Conservation (phyloP, 306 rosid genomes). For the Vigna trinervia region DNA sequence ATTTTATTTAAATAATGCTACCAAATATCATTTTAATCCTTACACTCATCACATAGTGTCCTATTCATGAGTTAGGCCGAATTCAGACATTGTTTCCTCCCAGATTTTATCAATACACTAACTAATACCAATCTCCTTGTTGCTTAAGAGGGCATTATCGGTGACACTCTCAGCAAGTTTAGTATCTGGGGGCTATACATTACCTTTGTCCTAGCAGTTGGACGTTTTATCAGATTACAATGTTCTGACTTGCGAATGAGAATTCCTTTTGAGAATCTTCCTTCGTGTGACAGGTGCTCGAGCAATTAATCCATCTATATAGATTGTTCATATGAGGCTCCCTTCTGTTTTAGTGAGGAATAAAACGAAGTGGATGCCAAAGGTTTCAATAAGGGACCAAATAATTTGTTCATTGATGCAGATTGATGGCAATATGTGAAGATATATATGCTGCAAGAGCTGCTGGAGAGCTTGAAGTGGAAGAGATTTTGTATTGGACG, state of each 20-base stretch:
- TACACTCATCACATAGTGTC: neutral
- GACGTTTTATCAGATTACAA: constrained; percentile 93
- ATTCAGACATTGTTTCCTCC: constrained; percentile 26
- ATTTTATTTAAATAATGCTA: no score
- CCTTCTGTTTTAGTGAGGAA: constrained; percentile 35
- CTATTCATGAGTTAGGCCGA: neutral
- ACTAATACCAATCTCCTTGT: constrained; percentile 44
- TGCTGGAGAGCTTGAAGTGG: constrained; percentile 91
- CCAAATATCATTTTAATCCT: no score
- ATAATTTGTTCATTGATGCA: constrained; percentile 43
- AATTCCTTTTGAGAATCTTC: constrained; percentile 93
- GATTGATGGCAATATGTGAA: constrained; percentile 91
- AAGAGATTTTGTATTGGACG: constrained; percentile 89
- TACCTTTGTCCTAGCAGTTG: constrained; percentile 94
- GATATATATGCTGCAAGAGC: constrained; percentile 96
- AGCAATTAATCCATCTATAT: constrained; percentile 28
- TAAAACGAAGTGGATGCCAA: constrained; percentile 22
- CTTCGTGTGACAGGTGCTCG: constrained; percentile 86
- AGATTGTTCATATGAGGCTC: constrained; percentile 9
- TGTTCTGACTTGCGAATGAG: constrained; percentile 98
- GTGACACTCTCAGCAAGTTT: constrained; percentile 97
- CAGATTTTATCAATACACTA: constrained; percentile 34
- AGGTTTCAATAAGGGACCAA: constrained; percentile 24
- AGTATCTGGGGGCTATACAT: constrained; percentile 99
- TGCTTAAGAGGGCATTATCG: constrained; percentile 85